Conservation (phyloP, 129 eudicot species). For the Ambrosia trifida region DNA sequence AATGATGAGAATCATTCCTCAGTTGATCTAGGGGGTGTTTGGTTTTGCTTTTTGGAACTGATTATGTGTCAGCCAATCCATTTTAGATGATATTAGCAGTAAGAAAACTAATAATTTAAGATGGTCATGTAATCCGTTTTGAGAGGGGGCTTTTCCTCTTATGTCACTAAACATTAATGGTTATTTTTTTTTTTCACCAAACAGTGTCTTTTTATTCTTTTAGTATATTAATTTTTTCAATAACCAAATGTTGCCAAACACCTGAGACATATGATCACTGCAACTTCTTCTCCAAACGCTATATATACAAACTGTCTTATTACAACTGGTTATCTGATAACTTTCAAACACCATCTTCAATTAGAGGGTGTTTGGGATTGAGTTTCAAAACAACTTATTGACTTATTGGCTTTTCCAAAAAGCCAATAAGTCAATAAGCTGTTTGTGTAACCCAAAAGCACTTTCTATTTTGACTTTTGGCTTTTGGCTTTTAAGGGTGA, state of each 20-base stretch:
- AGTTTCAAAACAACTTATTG: no score
- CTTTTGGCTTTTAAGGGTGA: no score
- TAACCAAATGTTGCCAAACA: background rate
- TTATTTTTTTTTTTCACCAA: background rate
- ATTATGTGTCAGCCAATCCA: background rate
- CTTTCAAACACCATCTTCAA: background rate
- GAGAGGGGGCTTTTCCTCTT: background rate
- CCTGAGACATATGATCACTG: background rate
- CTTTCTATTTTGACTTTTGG: no score
- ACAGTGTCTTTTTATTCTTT: background rate
- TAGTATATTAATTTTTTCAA: background rate
- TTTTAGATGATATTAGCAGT: background rate
- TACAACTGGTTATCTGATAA: background rate
- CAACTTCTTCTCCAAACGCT: background rate
- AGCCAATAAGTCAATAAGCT: no score
- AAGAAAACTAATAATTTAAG: background rate
- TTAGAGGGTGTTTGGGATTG: no score
- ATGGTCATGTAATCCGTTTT: background rate
- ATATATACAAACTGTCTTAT: background rate
- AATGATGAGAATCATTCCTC: background rate
- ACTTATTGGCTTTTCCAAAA: no score
- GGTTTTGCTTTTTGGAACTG: background rate
- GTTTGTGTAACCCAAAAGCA: no score
- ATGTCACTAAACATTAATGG: background rate
- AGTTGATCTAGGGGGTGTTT: constrained; percentile 10